A percentile compares a stretch with the other conserved stretches of the same genome.
Evolutionary conservation across 352 stramenopile genomes (phyloP).

Genomic region (Phytopythium boreale): DNA sequence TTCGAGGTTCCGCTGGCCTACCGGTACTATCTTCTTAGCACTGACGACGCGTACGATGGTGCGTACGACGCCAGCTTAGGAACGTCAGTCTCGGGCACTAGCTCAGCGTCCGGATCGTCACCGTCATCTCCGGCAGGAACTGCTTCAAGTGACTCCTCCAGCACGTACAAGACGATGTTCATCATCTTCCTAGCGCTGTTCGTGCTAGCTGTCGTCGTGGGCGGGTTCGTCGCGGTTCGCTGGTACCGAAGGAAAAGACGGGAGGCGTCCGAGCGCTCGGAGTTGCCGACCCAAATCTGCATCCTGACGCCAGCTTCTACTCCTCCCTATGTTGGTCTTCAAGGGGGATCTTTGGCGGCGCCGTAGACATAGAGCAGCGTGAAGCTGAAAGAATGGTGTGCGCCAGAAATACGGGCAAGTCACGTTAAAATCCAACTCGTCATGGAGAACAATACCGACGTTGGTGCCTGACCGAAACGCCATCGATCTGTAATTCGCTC

Average conservation of each 20-base stretch:
- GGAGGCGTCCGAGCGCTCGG: neutral
- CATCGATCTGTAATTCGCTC: no score
- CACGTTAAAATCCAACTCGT: no score
- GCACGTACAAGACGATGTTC: slow-evolving; percentile 37
- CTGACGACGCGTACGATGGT: slow-evolving; percentile 35
- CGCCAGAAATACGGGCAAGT: no score
- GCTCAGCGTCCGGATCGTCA: neutral
- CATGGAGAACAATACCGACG: no score
- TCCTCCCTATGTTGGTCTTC: no score
- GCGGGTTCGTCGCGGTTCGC: slow-evolving; percentile 26
- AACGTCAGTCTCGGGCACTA: slow-evolving; percentile 13
- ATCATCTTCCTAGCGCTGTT: slow-evolving; percentile 48
- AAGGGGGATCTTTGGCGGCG: no score
- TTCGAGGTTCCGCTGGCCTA: slow-evolving; percentile 17
- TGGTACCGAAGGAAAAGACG: no score
- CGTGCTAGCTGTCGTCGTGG: slow-evolving; percentile 16
- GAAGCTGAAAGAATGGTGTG: no score
- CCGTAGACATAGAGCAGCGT: no score
- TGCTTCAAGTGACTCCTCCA: neutral
- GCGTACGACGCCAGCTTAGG: slow-evolving; percentile 25
- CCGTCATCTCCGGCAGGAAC: neutral
- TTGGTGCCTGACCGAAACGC: no score
- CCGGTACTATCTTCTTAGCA: slow-evolving; percentile 34
- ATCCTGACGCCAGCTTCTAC: no score
- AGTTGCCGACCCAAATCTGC: no score